A percentile compares a stretch with the other conserved stretches of the same genome.
These are phyloP conservation scores for Mesotaenium endlicherianum DNA, from an alignment of 139 green algal genomes.

Conservation along the genomic window DNA sequence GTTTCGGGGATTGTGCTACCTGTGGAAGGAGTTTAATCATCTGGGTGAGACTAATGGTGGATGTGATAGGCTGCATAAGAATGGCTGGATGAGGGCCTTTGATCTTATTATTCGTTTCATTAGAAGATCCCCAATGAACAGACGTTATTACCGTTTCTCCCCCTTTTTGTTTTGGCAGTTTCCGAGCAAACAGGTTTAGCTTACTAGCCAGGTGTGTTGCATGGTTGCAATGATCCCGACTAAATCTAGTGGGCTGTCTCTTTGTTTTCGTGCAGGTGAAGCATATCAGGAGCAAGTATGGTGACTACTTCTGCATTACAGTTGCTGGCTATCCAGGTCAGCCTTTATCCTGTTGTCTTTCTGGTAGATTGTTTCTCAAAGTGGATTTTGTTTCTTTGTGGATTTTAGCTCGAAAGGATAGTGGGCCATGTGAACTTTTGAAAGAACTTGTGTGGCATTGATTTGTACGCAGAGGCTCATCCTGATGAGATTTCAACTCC, in stretches of 20 bases:
- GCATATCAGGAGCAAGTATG: constrained; percentile 84
- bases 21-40: no score
- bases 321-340: constrained; percentile 85
- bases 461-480: constrained; percentile 76
- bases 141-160: no score
- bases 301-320: constrained; percentile 92
- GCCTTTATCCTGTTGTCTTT: not conserved
- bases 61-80: no score
- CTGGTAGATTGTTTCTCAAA: not conserved
- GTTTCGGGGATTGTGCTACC: no score
- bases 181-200: no score
- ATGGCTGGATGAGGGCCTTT: no score
- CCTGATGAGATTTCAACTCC: constrained; percentile 88
- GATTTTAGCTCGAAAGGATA: not conserved
- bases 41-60: no score
- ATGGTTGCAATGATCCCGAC: no score
- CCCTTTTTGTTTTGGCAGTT: no score
- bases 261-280: constrained; percentile 62
- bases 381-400: not conserved
- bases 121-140: no score
- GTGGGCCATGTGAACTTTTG: not conserved
- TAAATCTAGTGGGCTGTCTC: not conserved
- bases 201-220: no score
- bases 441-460: not conserved
- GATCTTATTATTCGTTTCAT: no score